phyloP scores from a whole-genome alignment of 495 filamentous ascomycete genomes.

The Aspergillus cristatus region DNA sequence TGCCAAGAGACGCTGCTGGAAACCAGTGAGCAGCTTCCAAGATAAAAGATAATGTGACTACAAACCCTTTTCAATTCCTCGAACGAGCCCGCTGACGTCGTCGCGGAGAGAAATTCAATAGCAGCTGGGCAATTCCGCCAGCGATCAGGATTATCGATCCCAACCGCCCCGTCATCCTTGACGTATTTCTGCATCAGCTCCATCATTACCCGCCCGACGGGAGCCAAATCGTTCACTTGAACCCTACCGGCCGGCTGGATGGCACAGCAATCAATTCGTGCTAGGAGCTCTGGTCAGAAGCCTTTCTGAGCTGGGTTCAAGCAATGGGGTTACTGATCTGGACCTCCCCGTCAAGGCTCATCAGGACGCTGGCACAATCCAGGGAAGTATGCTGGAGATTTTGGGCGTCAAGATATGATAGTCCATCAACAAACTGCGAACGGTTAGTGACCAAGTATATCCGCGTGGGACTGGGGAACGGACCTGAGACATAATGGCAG shows the following conservation, averaged over 20 bases:
- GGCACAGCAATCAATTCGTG: slow-evolving; percentile 5
- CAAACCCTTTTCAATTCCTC: slow-evolving; percentile 16
- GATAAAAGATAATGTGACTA: slow-evolving; percentile 1
- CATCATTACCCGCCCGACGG: slow-evolving; percentile 14
- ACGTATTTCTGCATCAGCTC: slow-evolving; percentile 31
- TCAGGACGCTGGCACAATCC: slow-evolving; percentile 9
- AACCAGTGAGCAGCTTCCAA: slow-evolving; percentile 2
- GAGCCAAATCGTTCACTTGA: slow-evolving; percentile 4
- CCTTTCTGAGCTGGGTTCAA: no score
- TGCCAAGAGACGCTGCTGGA: slow-evolving; percentile 9
- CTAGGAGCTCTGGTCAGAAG: slow-evolving; percentile 1
- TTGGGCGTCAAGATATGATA: slow-evolving; percentile 6
- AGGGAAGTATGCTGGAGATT: slow-evolving; percentile 7
- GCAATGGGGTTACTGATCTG: slow-evolving; percentile 9
- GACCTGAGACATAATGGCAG: slow-evolving; percentile 14
- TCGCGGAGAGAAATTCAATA: slow-evolving; percentile 18
- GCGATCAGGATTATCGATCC: slow-evolving; percentile 22
- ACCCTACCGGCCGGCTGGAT: neutral
- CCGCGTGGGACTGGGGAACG: neutral
- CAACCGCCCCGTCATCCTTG: slow-evolving; percentile 24
- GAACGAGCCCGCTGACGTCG: slow-evolving; percentile 13
- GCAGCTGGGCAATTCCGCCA: slow-evolving; percentile 7
- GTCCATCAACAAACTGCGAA: slow-evolving; percentile 8
- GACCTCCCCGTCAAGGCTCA: slow-evolving; percentile 7
- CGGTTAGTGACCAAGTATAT: slow-evolving; percentile 2